Evolutionary conservation across 2,329 filamentous ascomycete genomes (phyloP).

Genomic region (Trichoderma pleuroti): DNA sequence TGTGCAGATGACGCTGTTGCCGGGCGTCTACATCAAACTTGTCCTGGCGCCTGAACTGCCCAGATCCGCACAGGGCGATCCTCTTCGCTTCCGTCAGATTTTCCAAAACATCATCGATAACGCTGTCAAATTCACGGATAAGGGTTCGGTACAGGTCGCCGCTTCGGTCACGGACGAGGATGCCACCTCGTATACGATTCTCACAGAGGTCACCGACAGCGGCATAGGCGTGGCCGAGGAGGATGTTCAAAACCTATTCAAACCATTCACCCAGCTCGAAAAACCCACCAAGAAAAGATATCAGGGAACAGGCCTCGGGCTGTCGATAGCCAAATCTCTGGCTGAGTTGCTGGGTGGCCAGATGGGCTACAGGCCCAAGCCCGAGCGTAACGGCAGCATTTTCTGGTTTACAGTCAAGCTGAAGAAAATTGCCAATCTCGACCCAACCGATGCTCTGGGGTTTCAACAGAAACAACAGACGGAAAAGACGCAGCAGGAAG

Average conservation of each 20-base stretch:
- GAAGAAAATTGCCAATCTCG: constrained; percentile 32
- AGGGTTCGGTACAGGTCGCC: constrained; percentile 47
- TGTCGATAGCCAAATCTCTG: constrained; percentile 56
- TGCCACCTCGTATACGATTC: constrained; percentile 42
- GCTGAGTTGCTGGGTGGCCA: constrained; percentile 55
- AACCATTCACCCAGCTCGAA: constrained; percentile 54
- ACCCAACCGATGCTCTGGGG: constrained; percentile 29
- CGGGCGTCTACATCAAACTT: constrained; percentile 45
- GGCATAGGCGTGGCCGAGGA: constrained; percentile 51
- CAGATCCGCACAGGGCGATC: constrained; percentile 50
- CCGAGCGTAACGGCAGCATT: constrained; percentile 44
- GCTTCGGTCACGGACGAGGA: constrained; percentile 41
- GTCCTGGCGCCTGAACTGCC: constrained; percentile 46
- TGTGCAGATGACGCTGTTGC: constrained; percentile 44
- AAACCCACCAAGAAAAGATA: constrained; percentile 51
- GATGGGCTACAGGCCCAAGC: constrained; percentile 41
- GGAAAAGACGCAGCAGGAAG: constrained; percentile 25
- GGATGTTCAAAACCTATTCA: constrained; percentile 48
- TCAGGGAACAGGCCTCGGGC: constrained; percentile 54
- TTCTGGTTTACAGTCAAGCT: constrained; percentile 51
- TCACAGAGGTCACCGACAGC: constrained; percentile 51
- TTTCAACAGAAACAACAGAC: constrained; percentile 19
- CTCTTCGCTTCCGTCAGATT: constrained; percentile 58
- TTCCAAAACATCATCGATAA: constrained; percentile 61
- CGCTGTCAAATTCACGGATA: constrained; percentile 59